Conservation (phyloP, 2,329 filamentous ascomycete genomes). For the Fusarium poae region DNA sequence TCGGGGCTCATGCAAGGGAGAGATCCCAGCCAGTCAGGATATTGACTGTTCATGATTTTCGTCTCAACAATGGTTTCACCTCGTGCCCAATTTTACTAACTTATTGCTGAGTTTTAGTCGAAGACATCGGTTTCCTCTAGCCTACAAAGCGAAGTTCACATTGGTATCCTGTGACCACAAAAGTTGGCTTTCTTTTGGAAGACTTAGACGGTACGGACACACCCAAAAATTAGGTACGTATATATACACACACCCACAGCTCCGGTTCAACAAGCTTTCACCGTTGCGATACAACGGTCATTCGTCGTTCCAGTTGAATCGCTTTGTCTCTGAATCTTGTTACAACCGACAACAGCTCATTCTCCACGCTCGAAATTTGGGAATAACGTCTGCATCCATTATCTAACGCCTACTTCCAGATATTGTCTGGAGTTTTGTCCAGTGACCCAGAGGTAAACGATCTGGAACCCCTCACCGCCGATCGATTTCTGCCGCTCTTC, state of each 20-base stretch:
- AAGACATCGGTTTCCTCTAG: conserved; percentile 15
- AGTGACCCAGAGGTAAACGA: conserved; percentile 45
- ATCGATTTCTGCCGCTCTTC: conserved; percentile 48
- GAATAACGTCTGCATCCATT: conserved; percentile 23
- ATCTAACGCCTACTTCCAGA: conserved; percentile 28
- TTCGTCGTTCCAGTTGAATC: conserved; percentile 20
- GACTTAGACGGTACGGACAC: conserved; percentile 25
- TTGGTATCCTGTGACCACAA: conserved; percentile 36
- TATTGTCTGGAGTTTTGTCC: conserved; percentile 34
- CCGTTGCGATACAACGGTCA: conserved; percentile 37
- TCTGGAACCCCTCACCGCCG: conserved; percentile 50
- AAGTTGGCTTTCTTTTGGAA: conserved; percentile 20
- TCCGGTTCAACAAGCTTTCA: conserved; percentile 30
- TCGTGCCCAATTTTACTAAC: conserved; percentile 40
- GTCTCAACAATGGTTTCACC: conserved; percentile 26
- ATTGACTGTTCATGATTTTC: conserved; percentile 35
- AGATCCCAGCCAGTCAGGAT: conserved; percentile 33
- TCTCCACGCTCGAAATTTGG: conserved; percentile 10
- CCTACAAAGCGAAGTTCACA: conserved; percentile 20
- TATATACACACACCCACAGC: conserved; percentile 33
- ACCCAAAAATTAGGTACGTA: conserved; percentile 22
- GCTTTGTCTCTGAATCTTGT: not conserved
- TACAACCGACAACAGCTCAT: conserved; percentile 8
- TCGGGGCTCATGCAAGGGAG: conserved; percentile 41
- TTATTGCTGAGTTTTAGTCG: conserved; percentile 32